A percentile compares a stretch with the other conserved stretches of the same genome.
phyloP scores from a whole-genome alignment of 1,139 yeast genomes.

The Nakaseomyces uthaithaninus region DNA sequence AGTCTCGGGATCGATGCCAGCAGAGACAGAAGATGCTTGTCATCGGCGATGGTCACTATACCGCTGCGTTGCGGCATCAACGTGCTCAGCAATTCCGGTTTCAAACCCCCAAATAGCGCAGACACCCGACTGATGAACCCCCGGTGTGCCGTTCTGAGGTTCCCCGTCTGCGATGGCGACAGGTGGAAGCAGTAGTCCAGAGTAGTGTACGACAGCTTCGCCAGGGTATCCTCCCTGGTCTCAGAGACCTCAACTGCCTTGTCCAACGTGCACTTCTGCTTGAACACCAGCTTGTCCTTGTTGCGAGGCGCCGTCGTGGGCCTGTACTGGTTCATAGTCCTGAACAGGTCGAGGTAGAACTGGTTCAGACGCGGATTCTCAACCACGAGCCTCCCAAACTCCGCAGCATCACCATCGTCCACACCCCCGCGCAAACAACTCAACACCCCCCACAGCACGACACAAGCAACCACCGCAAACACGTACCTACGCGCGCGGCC shows the following conservation, averaged over 20 bases:
- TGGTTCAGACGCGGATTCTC: not conserved
- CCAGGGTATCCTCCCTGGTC: constrained; percentile 5
- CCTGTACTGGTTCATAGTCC: constrained; percentile 7
- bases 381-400: not conserved
- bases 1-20: constrained; percentile 46
- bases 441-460: not conserved
- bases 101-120: constrained; percentile 5
- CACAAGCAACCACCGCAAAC: too few relatives aligned
- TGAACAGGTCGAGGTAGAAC: constrained; percentile 11
- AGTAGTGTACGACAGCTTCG: constrained; percentile 14
- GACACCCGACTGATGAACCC: constrained; percentile 40
- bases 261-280: constrained; percentile 7
- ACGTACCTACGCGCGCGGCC: too few relatives aligned
- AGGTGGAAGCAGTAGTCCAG: constrained; percentile 33
- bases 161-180: constrained; percentile 38
- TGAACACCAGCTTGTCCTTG: constrained; percentile 1
- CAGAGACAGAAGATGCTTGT: constrained; percentile 48
- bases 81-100: not conserved
- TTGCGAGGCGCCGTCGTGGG: constrained; percentile 12
- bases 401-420: not conserved
- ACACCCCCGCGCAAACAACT: not conserved
- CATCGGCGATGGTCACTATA: constrained; percentile 58
- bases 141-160: constrained; percentile 46
- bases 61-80: constrained; percentile 33
- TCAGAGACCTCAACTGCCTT: constrained; percentile 15